phyloP scores from a whole-genome alignment of 768 basidiomycete genomes.

The Thelephora ganbajun region DNA sequence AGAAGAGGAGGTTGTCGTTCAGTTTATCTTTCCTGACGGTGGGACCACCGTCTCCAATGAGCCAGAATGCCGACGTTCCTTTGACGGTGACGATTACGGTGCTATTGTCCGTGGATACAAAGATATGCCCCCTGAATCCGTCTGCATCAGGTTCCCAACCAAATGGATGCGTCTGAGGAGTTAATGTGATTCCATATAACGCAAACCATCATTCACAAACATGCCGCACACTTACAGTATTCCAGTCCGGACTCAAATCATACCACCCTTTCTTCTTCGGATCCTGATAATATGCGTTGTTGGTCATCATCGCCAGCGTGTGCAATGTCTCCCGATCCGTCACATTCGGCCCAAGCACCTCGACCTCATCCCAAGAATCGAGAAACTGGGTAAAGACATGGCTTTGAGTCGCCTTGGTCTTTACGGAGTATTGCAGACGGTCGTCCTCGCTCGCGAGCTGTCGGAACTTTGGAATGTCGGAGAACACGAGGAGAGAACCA shows the following conservation, averaged over 20 bases:
- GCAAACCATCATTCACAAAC: not conserved
- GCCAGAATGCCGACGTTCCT: constrained; percentile 65
- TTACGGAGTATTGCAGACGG: too few species aligned
- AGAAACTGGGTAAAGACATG: too few species aligned
- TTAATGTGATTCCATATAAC: not conserved
- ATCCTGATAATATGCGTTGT: constrained; percentile 65
- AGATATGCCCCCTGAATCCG: constrained; percentile 85
- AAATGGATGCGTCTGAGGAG: constrained; percentile 55
- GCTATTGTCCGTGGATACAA: constrained; percentile 68
- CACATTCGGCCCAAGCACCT: constrained; percentile 62
- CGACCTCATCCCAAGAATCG: constrained; percentile 56
- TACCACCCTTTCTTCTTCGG: constrained; percentile 65
- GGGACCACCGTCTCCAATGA: constrained; percentile 63
- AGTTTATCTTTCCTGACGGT: constrained; percentile 87
- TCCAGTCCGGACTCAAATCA: constrained; percentile 54
- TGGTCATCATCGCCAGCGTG: constrained; percentile 87
- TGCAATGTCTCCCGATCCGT: constrained; percentile 63
- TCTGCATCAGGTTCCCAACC: constrained; percentile 87
- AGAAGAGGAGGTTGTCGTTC: constrained; percentile 88
- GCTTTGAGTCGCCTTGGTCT: too few species aligned
- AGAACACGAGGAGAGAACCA: constrained; percentile 42
- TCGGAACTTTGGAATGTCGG: constrained; percentile 24
- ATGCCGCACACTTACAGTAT: constrained; percentile 24
- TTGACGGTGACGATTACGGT: constrained; percentile 86
- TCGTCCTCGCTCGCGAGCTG: too few species aligned